A percentile compares a stretch with the other conserved stretches of the same genome.
Conservation (phyloP, 2,329 filamentous ascomycete genomes). For the Pseudomassariella vexata region DNA sequence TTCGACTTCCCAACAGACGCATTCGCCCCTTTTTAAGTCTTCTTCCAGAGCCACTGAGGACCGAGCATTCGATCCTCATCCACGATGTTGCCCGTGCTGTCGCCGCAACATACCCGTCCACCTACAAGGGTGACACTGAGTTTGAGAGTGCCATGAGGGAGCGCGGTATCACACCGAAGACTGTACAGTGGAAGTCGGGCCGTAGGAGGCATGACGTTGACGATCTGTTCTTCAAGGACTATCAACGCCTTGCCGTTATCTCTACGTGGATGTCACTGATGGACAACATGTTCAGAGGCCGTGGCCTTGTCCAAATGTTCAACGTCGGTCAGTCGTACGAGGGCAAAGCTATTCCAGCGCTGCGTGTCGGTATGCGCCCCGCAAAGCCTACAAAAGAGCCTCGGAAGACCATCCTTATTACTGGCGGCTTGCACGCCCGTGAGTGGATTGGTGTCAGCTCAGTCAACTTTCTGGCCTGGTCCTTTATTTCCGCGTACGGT, state of each 20-base stretch:
- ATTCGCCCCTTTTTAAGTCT: slow-evolving; percentile 73
- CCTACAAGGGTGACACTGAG: slow-evolving; percentile 17
- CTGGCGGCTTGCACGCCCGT: slow-evolving; percentile 83
- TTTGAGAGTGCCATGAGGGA: slow-evolving; percentile 11
- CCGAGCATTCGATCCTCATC: slow-evolving; percentile 69
- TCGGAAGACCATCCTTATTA: slow-evolving; percentile 74
- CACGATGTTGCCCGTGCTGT: slow-evolving; percentile 74
- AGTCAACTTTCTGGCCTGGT: slow-evolving; percentile 86
- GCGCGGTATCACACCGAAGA: slow-evolving; percentile 21
- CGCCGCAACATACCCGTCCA: slow-evolving; percentile 65
- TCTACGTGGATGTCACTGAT: slow-evolving; percentile 88
- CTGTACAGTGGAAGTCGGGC: slow-evolving; percentile 16
- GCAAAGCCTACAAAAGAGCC: slow-evolving; percentile 32
- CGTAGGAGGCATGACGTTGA: slow-evolving; percentile 36
- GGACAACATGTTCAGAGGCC: slow-evolving; percentile 70
- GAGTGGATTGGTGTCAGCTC: slow-evolving; percentile 96
- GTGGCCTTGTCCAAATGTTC: slow-evolving; percentile 67
- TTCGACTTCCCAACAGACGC: slow-evolving; percentile 70
- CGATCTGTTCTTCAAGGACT: slow-evolving; percentile 86
- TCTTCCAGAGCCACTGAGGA: slow-evolving; percentile 68
- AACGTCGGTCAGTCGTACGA: slow-evolving; percentile 82
- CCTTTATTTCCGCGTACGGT: slow-evolving; percentile 76
- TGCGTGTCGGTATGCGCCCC: slow-evolving; percentile 61
- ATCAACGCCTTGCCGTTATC: slow-evolving; percentile 79
- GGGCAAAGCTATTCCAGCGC: slow-evolving; percentile 76